phyloP scores from a whole-genome alignment of 257 asterid genomes.

The Jaltomata sinuosa region DNA sequence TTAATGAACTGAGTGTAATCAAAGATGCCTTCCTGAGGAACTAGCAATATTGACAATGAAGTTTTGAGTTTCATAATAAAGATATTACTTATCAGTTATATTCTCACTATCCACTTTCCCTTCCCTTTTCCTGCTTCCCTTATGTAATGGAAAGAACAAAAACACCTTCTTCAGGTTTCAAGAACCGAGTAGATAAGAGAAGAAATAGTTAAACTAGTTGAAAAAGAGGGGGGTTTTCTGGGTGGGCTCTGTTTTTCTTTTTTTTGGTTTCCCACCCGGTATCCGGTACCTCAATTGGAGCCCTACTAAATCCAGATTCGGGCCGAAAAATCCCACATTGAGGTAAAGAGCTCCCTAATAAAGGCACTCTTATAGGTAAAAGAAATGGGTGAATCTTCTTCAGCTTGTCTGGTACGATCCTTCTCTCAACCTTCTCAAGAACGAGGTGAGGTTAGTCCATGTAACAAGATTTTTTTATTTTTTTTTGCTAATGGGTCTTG shows the following conservation, averaged over 20 bases:
- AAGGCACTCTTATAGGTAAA: too few species aligned
- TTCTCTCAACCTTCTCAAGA: conserved; percentile 54
- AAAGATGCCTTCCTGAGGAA: not conserved
- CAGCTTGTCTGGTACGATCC: conserved; percentile 48
- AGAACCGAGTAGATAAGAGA: not conserved
- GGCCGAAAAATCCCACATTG: too few species aligned
- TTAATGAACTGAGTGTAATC: not conserved
- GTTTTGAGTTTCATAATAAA: not conserved
- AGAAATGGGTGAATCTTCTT: conserved; percentile 64
- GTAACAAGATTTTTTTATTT: not conserved
- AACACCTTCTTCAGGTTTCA: not conserved
- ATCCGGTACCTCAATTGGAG: too few species aligned
- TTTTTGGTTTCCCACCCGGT: too few species aligned
- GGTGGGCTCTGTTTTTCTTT: too few species aligned
- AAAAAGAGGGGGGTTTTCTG: not conserved
- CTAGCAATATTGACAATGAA: not conserved
- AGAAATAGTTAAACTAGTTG: too few species aligned
- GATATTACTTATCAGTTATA: not conserved
- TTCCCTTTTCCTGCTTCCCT: not conserved
- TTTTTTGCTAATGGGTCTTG: too few species aligned
- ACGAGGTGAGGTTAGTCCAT: conserved; percentile 32
- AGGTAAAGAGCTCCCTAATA: too few species aligned
- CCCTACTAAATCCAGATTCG: too few species aligned
- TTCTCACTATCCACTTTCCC: not conserved
- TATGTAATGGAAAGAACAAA: not conserved